A percentile compares a stretch with the other conserved stretches of the same genome.
Conservation (phyloP, 2,329 filamentous ascomycete species). For the Microsporum canis region DNA sequence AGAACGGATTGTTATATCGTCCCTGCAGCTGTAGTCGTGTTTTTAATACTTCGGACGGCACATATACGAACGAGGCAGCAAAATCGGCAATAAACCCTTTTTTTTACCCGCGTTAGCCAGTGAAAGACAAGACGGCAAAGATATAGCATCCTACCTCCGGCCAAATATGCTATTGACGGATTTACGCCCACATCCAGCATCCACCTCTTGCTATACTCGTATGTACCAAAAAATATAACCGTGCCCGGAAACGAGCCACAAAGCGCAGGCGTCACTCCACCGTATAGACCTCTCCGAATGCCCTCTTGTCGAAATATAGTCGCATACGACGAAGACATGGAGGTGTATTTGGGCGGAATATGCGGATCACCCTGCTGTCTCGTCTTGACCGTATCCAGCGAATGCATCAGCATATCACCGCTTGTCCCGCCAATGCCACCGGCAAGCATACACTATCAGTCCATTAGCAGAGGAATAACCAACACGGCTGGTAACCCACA, state of each 20-base stretch:
- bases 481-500: slow-evolving; percentile 9
- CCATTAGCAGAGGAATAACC: slow-evolving; percentile 6
- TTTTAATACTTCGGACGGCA: slow-evolving; percentile 94
- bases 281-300: slow-evolving; percentile 72
- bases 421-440: slow-evolving; percentile 86
- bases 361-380: slow-evolving; percentile 93
- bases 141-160: slow-evolving; percentile 51
- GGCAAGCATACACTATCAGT: slow-evolving; percentile 72
- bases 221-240: slow-evolving; percentile 88
- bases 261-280: slow-evolving; percentile 84
- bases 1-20: slow-evolving; percentile 87
- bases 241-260: slow-evolving; percentile 89
- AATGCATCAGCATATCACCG: slow-evolving; percentile 97
- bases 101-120: not conserved
- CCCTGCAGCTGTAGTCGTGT: slow-evolving; percentile 94
- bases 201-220: slow-evolving; percentile 85
- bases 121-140: not conserved
- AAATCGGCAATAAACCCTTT: slow-evolving; percentile 84
- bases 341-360: slow-evolving; percentile 83
- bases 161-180: slow-evolving; percentile 73
- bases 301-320: slow-evolving; percentile 93
- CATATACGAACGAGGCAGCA: slow-evolving; percentile 84
- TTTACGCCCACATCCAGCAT: slow-evolving; percentile 77
- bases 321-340: slow-evolving; percentile 78
- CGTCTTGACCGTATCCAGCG: slow-evolving; percentile 95